Base-by-base conservation (phyloP, 495 filamentous ascomycete genomes). In the Tetracladium marchalianum region DNA sequence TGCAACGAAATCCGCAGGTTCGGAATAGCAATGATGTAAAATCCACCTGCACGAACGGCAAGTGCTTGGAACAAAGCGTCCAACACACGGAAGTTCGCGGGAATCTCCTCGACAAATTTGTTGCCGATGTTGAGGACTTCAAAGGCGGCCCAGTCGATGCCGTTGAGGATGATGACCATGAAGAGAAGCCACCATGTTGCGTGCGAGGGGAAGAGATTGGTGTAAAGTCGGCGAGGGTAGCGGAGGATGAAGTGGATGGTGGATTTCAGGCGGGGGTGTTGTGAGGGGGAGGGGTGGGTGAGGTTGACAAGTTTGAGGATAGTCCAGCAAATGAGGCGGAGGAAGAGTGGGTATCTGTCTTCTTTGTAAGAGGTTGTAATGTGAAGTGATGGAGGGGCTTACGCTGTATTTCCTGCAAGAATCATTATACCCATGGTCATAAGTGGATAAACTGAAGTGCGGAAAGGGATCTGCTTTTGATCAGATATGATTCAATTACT, bases 1-100 rank as follows among this genome's bases (percentile, higher is more conserved):
- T 89, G 82, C 1, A 93, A 66, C 2, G 79, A 79, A 44, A 87
- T 81, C 18, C 79, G 81, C 5, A 90, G 66, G 16, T 69, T 67
- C 11, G 85, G 59, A 35, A 94, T 87, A 4, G 69, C 59, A 35
- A 95, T 80, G 38, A 95, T 80, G 53, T 86, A 87, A 62, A 94
- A 93, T 1, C 89, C 89, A 12, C 85, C 87, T 15, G 77, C 77
- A 8, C 88, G 83, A 0, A 94, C 85, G 44, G 85, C 84, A 33
- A 87, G 54, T 9, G 86, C 87, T 62, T 95, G 88, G 55, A 94
- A 94, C 0, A 93, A 66, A 0, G 86, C 89, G 50, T 86, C 85
- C 11, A 94, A 64, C 11, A 85, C 69, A 22, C 81, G 78, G 44
- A 74, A 75, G 11, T 71, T 68, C 0, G 67, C 59, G 0, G 82